Conservation (phyloP, 2,329 filamentous ascomycete species). For the Penicillium occitanis region DNA sequence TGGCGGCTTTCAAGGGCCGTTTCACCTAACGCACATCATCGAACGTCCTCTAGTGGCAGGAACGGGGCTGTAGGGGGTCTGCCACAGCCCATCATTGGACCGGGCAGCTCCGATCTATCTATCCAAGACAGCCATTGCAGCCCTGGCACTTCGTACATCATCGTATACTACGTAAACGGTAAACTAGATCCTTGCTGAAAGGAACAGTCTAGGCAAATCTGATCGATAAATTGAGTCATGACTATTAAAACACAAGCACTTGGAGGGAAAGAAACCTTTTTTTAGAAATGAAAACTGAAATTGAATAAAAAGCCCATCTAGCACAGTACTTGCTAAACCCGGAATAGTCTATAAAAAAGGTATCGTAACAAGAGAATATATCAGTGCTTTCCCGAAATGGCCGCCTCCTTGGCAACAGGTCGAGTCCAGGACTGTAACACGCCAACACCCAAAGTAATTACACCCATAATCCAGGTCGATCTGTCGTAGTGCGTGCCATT, state of each 20-base stretch:
- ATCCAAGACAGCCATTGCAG: neutral
- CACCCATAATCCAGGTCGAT: slow-evolving; percentile 78
- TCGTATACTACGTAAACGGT: neutral
- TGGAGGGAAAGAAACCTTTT: neutral
- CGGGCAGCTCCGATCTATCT: neutral
- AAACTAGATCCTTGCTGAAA: neutral
- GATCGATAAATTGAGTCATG: neutral
- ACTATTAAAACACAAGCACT: neutral
- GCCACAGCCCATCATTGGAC: slow-evolving; percentile 1
- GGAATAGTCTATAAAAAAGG: neutral
- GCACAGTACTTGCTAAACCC: slow-evolving; percentile 3
- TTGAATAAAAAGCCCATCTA: neutral
- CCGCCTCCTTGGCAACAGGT: slow-evolving; percentile 49
- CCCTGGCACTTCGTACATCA: neutral
- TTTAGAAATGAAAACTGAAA: neutral
- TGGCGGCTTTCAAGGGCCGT: neutral
- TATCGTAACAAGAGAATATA: neutral
- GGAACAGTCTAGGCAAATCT: neutral
- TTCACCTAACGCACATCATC: neutral
- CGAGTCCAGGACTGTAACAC: slow-evolving; percentile 64
- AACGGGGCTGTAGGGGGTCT: neutral
- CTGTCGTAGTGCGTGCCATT: slow-evolving; percentile 65
- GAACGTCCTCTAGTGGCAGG: neutral
- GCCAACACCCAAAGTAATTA: slow-evolving; percentile 70
- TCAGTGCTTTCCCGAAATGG: neutral